Evolutionary conservation across 2,329 filamentous ascomycete genomes (phyloP).

Genomic region (Acrocalymma vagum): DNA sequence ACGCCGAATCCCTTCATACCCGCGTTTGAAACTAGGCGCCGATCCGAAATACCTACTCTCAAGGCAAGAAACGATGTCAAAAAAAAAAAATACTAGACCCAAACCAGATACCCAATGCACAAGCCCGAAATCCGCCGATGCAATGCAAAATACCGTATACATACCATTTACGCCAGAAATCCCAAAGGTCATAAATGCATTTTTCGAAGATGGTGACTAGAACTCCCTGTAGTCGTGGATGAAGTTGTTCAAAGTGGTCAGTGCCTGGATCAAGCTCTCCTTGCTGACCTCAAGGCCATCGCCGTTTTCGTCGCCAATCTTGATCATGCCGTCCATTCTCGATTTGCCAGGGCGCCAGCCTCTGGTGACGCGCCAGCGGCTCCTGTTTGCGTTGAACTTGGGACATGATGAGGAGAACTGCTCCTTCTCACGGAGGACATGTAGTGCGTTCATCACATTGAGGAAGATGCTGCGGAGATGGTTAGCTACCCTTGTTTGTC

Average conservation of each 20-base stretch:
- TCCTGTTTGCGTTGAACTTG: conserved; percentile 37
- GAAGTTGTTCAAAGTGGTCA: conserved; percentile 48
- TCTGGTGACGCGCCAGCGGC: conserved; percentile 42
- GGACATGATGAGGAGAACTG: conserved; percentile 40
- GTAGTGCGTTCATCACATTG: conserved; percentile 43
- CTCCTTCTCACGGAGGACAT: conserved; percentile 42
- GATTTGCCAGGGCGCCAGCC: conserved; percentile 38
- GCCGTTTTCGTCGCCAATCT: conserved; percentile 42
- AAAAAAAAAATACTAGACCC: too few relatives aligned
- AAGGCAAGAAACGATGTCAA: too few relatives aligned
- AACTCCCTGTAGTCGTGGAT: conserved; percentile 46
- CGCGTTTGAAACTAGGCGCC: too few relatives aligned
- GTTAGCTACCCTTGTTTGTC: conserved; percentile 16
- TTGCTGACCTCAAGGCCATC: conserved; percentile 44
- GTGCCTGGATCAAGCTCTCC: conserved; percentile 38
- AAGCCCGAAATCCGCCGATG: conserved; percentile 15
- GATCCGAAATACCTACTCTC: too few relatives aligned
- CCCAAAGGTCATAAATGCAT: conserved; percentile 4
- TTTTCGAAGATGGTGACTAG: conserved; percentile 8
- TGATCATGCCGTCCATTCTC: conserved; percentile 39
- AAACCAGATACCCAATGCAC: conserved; percentile 11
- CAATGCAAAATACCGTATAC: conserved; percentile 21
- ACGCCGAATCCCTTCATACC: too few relatives aligned
- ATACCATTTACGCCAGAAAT: conserved; percentile 28
- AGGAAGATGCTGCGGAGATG: conserved; percentile 41